These are phyloP conservation scores for Melastoma candidum DNA, from an alignment of 441 rosid genomes.

Conservation along the genomic window DNA sequence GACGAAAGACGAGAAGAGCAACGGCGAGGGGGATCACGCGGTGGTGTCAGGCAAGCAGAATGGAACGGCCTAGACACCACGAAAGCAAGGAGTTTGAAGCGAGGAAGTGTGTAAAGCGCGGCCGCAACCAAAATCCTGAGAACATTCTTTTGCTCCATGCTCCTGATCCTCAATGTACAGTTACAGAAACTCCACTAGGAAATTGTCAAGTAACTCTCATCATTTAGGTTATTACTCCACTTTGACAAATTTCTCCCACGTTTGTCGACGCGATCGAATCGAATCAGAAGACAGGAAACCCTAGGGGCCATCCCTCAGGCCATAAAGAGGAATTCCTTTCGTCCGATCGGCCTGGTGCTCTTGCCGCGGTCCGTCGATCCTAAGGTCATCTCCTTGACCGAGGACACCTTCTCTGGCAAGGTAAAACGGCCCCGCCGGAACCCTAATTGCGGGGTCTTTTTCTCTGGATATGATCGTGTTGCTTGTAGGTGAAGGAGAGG, in stretches of 20 bases:
- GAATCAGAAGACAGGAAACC: no score
- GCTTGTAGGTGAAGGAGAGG: conserved; percentile 74
- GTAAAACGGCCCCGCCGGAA: conserved; percentile 20
- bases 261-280: no score
- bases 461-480: no score
- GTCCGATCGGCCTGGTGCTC: conserved; percentile 1
- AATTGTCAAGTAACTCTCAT: no score
- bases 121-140: not conserved
- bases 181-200: no score
- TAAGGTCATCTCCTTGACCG: conserved; percentile 77
- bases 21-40: conserved; percentile 12
- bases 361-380: conserved; percentile 21
- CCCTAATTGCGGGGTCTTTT: not conserved
- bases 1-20: conserved; percentile 26
- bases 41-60: conserved; percentile 19
- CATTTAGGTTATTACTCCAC: no score
- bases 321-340: no score
- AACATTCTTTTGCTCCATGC: not conserved
- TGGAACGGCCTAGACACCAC: conserved; percentile 20
- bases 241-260: no score
- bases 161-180: no score
- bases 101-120: conserved; percentile 16
- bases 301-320: no score
- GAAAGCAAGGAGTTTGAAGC: conserved; percentile 17
- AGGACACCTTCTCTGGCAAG: conserved; percentile 91